Evolutionary conservation across 495 filamentous ascomycete genomes (phyloP).

Genomic region (Xylaria grammica): DNA sequence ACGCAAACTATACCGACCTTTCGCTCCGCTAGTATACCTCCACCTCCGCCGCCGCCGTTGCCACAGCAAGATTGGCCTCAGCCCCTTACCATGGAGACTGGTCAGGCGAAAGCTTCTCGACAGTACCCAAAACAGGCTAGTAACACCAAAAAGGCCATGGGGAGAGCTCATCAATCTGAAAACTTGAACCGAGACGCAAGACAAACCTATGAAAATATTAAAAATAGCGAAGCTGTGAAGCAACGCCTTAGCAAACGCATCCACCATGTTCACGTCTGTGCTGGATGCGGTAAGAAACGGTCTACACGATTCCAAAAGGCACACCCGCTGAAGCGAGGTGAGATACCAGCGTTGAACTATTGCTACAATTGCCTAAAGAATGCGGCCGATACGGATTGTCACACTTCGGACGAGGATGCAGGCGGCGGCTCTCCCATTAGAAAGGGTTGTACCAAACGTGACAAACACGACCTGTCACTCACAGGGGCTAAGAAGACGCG

Average conservation of each 20-base stretch:
- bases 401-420: background rate
- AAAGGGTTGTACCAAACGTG: background rate
- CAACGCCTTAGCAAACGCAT: conserved; percentile 23
- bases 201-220: background rate
- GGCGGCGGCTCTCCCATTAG: background rate
- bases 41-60: conserved; percentile 6
- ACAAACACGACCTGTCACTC: background rate
- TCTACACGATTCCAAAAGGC: conserved; percentile 27
- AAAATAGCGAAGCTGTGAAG: conserved; percentile 1
- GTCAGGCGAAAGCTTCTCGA: background rate
- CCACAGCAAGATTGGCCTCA: conserved; percentile 9
- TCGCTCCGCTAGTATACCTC: background rate
- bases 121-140: background rate
- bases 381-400: conserved; percentile 13
- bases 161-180: background rate
- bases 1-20: background rate
- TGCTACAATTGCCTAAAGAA: conserved; percentile 27
- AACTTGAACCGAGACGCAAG: conserved; percentile 10
- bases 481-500: conserved; percentile 15
- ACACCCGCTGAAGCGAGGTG: conserved; percentile 31
- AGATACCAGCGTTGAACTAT: conserved; percentile 29
- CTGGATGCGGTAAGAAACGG: conserved; percentile 30
- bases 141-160: background rate
- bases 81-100: background rate
- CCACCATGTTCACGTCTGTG: conserved; percentile 30